These are phyloP conservation scores for Metarhizium rileyi DNA, from an alignment of 2,329 filamentous ascomycete species.

Conservation along the genomic window DNA sequence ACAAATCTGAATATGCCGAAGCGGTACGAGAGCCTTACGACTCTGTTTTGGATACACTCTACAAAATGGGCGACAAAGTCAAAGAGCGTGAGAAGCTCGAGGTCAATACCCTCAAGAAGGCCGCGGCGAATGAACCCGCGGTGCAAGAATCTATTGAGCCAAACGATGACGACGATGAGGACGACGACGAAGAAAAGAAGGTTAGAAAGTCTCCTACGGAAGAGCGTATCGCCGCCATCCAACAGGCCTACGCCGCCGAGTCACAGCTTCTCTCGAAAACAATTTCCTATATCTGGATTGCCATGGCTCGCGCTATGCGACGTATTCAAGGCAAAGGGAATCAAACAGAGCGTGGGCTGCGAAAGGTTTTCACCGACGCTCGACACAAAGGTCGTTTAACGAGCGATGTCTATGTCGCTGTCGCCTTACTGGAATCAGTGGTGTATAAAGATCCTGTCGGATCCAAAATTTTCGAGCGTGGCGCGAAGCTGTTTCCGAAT, in stretches of 20 bases:
- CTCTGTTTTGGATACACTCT: conserved; percentile 75
- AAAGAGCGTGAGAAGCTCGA: conserved; percentile 53
- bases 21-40: conserved; percentile 78
- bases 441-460: conserved; percentile 92
- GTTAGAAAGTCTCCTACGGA: conserved; percentile 50
- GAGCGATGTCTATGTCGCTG: conserved; percentile 90
- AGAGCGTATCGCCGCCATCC: conserved; percentile 50
- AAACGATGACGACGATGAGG: conserved; percentile 43
- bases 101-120: conserved; percentile 46
- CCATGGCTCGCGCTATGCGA: conserved; percentile 85
- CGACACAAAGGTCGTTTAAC: conserved; percentile 79
- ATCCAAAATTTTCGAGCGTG: conserved; percentile 91
- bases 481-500: conserved; percentile 84
- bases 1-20: conserved; percentile 66
- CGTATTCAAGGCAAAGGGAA: conserved; percentile 79
- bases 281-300: conserved; percentile 91
- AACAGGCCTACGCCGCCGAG: conserved; percentile 62
- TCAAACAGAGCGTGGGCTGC: conserved; percentile 61
- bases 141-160: conserved; percentile 29
- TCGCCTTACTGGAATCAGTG: conserved; percentile 86
- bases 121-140: conserved; percentile 27
- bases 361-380: conserved; percentile 83
- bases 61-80: conserved; percentile 68
- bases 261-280: conserved; percentile 70
- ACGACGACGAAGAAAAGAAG: conserved; percentile 28